Evolutionary conservation across 202 grass and related monocot species (phyloP), one percentile per base, ranked within the genome.

Genomic region (Zizania palustris): DNA sequence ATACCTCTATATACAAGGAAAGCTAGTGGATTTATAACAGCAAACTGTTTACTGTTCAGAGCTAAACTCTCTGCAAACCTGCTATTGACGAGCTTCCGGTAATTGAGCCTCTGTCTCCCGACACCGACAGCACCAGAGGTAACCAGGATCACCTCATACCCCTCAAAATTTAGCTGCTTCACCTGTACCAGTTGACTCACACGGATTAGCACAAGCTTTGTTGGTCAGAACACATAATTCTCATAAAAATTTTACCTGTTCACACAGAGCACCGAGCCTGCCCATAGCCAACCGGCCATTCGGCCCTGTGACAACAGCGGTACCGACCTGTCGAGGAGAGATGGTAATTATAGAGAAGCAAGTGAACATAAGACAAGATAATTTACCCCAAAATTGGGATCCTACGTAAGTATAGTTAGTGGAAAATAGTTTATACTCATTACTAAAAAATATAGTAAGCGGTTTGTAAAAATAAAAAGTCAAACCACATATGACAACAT

Each of bases 121-220:
- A 96, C 90, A 45, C 92, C 91, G 71, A 99, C 96, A 63, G 96
- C 96, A 15, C 96, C 96, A 20, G 96, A 99, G 56, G 83, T 99
- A 14, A 99, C 96, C 74, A 99, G 67, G 83, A 96, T 93, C 45
- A 99, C 92, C 56, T 99, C 96, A 39, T 87, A 95, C 8, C 96
- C 96, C 85, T 84, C 80, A 60, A 81, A 83, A 54, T 90, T 99
- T 4, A 99, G 92, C 19, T 92, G 87, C 77, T 99, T 91, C 13
- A 99, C 46, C 96, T 99, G 89, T 37, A 74, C 7, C 5, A 7
- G 28, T 46, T 63, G 56, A 33, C 3, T 42, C 19, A 43, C 6
- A 53, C 5, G 60, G 33, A 13, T 33, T 21, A 81, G 38, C 13
- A 64, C 56, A 67, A 60, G 71, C 10, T 65, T 11, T 45, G n/a